Percentiles rank a stretch among this genome's conserved stretches.
Conservation (phyloP, 2,329 filamentous ascomycete species). For the Penicillium palitans region DNA sequence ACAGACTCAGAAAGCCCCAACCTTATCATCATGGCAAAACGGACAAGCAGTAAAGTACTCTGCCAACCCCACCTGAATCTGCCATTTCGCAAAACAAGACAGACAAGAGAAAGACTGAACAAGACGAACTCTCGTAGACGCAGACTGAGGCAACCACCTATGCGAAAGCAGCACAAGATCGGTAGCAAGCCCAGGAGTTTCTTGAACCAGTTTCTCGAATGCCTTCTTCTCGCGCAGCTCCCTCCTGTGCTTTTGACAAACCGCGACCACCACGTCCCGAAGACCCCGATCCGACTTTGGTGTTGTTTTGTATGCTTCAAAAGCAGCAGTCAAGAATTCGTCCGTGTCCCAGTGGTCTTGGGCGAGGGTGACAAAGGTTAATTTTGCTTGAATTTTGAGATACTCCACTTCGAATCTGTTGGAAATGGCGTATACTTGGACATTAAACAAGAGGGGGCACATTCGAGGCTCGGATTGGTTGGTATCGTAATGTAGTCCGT, state of each 20-base stretch:
- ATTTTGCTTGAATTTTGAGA: background rate
- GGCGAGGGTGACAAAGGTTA: background rate
- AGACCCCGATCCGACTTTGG: slow-evolving; percentile 4
- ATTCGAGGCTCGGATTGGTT: background rate
- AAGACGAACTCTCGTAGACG: background rate
- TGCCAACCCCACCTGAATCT: background rate
- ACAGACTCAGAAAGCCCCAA: background rate
- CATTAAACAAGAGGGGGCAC: background rate
- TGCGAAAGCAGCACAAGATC: slow-evolving; percentile 4
- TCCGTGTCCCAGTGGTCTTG: background rate
- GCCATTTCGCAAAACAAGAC: slow-evolving; percentile 3
- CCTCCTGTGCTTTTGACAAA: background rate
- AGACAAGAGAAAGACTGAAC: slow-evolving; percentile 2
- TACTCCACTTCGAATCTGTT: slow-evolving; percentile 1
- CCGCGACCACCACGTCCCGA: slow-evolving; percentile 6
- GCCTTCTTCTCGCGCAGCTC: background rate
- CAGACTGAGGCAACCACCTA: background rate
- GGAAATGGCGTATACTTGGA: background rate
- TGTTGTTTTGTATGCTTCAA: slow-evolving; percentile 5
- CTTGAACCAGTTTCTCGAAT: background rate
- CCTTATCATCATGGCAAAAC: slow-evolving; percentile 1
- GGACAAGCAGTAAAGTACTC: background rate
- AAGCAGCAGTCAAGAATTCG: background rate
- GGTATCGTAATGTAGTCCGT: background rate
- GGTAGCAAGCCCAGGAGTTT: slow-evolving; percentile 1